These are phyloP conservation scores for Fusarium praegraminearum DNA, from an alignment of 2,329 filamentous ascomycete species.

Conservation along the genomic window DNA sequence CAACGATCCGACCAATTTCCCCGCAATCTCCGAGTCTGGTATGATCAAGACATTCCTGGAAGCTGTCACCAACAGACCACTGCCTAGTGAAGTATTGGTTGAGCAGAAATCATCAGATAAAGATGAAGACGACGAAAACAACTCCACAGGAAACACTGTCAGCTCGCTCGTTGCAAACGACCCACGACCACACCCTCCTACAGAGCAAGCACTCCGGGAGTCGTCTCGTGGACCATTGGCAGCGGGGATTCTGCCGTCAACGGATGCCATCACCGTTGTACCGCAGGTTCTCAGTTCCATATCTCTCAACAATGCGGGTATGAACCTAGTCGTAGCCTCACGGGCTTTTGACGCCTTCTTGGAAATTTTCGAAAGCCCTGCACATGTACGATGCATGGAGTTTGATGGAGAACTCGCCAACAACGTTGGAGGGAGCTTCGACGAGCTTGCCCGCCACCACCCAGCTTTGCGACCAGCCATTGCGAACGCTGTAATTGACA, in stretches of 20 bases:
- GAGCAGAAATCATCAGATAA: slow-evolving; percentile 49
- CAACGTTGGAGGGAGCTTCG: slow-evolving; percentile 85
- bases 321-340: slow-evolving; percentile 88
- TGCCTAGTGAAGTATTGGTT: slow-evolving; percentile 52
- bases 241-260: slow-evolving; percentile 83
- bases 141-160: slow-evolving; percentile 56
- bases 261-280: slow-evolving; percentile 88
- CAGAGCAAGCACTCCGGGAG: slow-evolving; percentile 61
- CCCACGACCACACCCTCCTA: slow-evolving; percentile 65
- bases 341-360: slow-evolving; percentile 87
- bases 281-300: slow-evolving; percentile 93
- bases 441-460: slow-evolving; percentile 95
- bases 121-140: slow-evolving; percentile 50
- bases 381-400: slow-evolving; percentile 87
- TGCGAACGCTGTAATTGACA: slow-evolving; percentile 85
- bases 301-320: slow-evolving; percentile 87
- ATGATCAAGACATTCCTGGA: slow-evolving; percentile 88
- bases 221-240: slow-evolving; percentile 64
- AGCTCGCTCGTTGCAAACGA: slow-evolving; percentile 54
- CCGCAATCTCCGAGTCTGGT: slow-evolving; percentile 93
- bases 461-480: slow-evolving; percentile 84
- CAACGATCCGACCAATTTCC: slow-evolving; percentile 97
- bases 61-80: slow-evolving; percentile 73
- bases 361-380: slow-evolving; percentile 94
- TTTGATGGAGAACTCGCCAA: slow-evolving; percentile 76